phyloP scores from a whole-genome alignment of 1,139 yeast genomes.

The Magnusiomyces suaveolens region DNA sequence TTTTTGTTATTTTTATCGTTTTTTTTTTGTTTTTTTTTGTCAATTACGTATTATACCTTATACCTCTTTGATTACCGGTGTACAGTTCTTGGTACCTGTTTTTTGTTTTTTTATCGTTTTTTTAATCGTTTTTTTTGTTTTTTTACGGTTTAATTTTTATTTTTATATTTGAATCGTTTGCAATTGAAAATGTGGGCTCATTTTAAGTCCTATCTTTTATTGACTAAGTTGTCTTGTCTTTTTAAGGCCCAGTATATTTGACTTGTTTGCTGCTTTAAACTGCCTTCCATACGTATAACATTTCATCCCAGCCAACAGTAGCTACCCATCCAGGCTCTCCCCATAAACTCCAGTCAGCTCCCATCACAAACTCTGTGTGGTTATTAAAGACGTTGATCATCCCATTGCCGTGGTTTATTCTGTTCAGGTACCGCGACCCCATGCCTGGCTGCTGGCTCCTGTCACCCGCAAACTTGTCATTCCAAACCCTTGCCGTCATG shows the following conservation, averaged over 20 bases:
- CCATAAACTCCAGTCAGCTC: conserved; percentile 96
- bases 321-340: conserved; percentile 95
- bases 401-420: conserved; percentile 30
- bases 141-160: too few species aligned
- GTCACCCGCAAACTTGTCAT: conserved; percentile 42
- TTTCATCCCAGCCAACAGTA: conserved; percentile 94
- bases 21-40: too few species aligned
- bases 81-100: too few species aligned
- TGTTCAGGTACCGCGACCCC: conserved; percentile 6
- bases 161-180: background rate
- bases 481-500: conserved; percentile 86
- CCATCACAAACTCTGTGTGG: conserved; percentile 85
- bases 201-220: background rate
- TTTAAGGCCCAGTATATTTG: too few species aligned
- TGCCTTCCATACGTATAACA: conserved; percentile 83
- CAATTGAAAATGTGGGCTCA: background rate
- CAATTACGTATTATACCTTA: too few species aligned
- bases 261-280: background rate
- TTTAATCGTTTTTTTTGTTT: too few species aligned
- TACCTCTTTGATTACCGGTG: too few species aligned
- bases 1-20: too few species aligned
- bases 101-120: too few species aligned
- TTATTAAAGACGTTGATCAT: conserved; percentile 50
- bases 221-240: background rate
- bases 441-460: background rate